phyloP scores from a whole-genome alignment of 306 rosid species.

The Psophocarpus tetragonolobus region DNA sequence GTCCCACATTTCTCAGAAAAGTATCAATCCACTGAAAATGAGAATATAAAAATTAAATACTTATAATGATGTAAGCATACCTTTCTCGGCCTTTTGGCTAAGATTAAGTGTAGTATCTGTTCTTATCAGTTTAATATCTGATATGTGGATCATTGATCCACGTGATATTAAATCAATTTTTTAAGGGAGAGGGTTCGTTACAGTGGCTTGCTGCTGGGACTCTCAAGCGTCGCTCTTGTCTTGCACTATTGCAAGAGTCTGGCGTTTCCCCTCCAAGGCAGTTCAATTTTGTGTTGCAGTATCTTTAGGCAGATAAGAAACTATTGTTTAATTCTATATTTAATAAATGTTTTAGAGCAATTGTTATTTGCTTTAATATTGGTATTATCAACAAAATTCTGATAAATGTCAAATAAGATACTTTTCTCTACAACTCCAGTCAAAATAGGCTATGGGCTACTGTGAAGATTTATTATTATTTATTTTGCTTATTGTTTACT shows the following conservation, averaged over 20 bases:
- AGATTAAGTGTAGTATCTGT: conserved; percentile 45
- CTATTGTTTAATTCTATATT: too few species aligned
- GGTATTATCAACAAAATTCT: too few species aligned
- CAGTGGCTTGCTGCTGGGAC: conserved; percentile 7
- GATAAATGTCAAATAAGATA: too few species aligned
- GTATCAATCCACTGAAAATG: background rate
- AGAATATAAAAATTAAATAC: background rate
- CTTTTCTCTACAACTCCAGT: too few species aligned
- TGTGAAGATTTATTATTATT: too few species aligned
- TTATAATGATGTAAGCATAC: rapidly evolving
- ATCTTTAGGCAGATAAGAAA: too few species aligned
- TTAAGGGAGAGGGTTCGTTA: background rate
- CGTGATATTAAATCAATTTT: conserved; percentile 21
- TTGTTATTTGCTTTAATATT: too few species aligned
- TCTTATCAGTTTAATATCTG: too few species aligned
- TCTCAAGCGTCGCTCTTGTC: background rate
- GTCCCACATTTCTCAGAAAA: background rate
- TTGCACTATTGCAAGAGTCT: background rate
- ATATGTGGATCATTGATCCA: conserved; percentile 18
- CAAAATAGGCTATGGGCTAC: too few species aligned
- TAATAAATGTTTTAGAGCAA: too few species aligned
- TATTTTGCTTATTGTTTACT: too few species aligned
- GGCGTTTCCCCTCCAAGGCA: background rate
- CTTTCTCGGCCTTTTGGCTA: conserved; percentile 41
- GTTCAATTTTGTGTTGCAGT: background rate